Conservation (phyloP, 1,284 basidiomycete genomes). For the Cutaneotrichosporon mucoides region DNA sequence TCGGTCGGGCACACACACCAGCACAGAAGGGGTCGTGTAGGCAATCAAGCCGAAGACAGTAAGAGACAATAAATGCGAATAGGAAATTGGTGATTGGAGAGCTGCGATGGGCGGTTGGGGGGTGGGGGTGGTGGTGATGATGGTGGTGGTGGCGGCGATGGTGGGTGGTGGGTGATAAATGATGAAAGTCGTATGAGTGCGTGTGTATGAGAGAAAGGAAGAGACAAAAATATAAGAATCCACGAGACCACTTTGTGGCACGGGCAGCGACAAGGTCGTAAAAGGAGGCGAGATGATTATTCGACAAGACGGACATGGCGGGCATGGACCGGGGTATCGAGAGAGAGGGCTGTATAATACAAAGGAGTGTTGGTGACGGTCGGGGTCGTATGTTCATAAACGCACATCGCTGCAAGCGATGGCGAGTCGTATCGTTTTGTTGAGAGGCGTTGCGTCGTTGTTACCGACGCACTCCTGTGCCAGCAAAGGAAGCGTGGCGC, state of each 20-base stretch:
- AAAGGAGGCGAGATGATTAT: background rate
- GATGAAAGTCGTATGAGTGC: background rate
- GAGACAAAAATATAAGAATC: background rate
- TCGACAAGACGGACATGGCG: background rate
- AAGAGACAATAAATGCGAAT: conserved; percentile 2
- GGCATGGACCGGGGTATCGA: conserved; percentile 1
- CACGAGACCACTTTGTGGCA: background rate
- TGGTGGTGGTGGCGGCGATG: no score
- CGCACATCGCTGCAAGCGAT: background rate
- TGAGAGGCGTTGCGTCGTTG: background rate
- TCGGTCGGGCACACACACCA: background rate
- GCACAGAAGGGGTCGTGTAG: background rate
- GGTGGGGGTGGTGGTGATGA: background rate
- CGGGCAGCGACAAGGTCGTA: background rate
- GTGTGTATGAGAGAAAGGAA: background rate
- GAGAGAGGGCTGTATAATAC: background rate
- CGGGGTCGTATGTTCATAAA: background rate
- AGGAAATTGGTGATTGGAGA: background rate
- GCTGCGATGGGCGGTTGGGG: background rate
- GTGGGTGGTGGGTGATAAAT: no score
- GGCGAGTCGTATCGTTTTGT: background rate
- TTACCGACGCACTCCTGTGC: conserved; percentile 9
- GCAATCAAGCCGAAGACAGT: background rate
- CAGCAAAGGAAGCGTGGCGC: conserved; percentile 16
- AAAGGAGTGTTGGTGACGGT: conserved; percentile 2